Evolutionary conservation across 345 rosid genomes (phyloP), one percentile per base, ranked within the genome.

Genomic region (Sonneratia caseolaris): DNA sequence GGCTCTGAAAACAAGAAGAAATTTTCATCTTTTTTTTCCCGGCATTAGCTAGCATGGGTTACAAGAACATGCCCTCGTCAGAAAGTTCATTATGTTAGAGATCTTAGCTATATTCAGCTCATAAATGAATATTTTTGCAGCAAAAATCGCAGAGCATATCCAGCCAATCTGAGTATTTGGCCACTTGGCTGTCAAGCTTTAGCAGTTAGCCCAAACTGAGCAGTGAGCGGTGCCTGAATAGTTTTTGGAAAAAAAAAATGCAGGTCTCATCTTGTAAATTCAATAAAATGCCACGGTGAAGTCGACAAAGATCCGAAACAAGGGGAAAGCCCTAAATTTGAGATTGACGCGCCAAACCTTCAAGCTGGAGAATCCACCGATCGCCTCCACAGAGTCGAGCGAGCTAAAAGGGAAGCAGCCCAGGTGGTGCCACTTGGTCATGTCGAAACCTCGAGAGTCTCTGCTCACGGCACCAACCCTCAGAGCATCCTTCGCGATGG

Each of bases 381-480:
- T 82, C 0, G 79, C 81, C 19, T 82, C 92, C 3, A 71, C 47
- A 16, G 89, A 84, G 61, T 74, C 76, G 68, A 84, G 16, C 32
- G 89, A 71, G 57, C 55, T 47, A 21, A 81, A 48, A 38, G 86
- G 83, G 42, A 86, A 84, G 86, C 98, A 93, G 56, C 77, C 77
- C 62, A 85, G 36, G 80, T 93, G 98, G 70, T 88, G 85, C 98
- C 98, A 93, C 59, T 84, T 89, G 72, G 94, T 81, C 80, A 83
- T 72, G 65, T 93, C 97, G 70, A 81, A 76, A 27, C 96, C 94
- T 13, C 90, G 87, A 14, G 86, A 74, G 79, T 89, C 97, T 43
- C 86, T 83, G 70, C 78, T 70, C 70, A 88, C 76, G 42, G 81
- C 73, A 47, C 98, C 97, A 70, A 91, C 62, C 70, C 97, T 83